phyloP scores from a whole-genome alignment of 2,329 filamentous ascomycete species.

The Microdochium trichocladiopsis region DNA sequence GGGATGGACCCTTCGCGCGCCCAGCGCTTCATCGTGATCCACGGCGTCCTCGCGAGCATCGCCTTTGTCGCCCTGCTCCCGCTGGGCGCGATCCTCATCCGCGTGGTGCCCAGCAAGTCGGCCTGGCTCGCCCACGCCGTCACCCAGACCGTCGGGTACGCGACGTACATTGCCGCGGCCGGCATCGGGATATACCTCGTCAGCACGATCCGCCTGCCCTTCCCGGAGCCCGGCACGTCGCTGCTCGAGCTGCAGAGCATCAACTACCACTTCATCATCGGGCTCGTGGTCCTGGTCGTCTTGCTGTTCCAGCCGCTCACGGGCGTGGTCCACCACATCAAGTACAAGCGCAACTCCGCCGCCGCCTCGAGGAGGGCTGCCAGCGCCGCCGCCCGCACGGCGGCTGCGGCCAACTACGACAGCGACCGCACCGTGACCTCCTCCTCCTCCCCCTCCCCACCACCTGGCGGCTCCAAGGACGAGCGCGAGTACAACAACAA shows the following conservation, averaged over 20 bases:
- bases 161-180: constrained; percentile 19
- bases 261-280: constrained; percentile 39
- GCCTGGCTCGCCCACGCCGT: constrained; percentile 28
- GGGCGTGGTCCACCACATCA: constrained; percentile 32
- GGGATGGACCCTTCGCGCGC: too few species aligned
- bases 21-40: constrained; percentile 6
- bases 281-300: constrained; percentile 29
- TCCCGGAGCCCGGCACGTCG: constrained; percentile 3
- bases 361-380: too few species aligned
- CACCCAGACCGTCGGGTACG: constrained; percentile 27
- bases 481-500: too few species aligned
- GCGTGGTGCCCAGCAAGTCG: constrained; percentile 22
- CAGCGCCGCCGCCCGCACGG: too few species aligned
- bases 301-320: constrained; percentile 31
- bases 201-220: constrained; percentile 19
- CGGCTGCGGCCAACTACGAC: too few species aligned
- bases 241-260: not conserved
- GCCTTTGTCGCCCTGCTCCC: constrained; percentile 37
- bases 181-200: constrained; percentile 35
- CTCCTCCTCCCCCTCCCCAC: too few species aligned
- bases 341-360: constrained; percentile 25
- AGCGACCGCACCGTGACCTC: too few species aligned
- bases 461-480: too few species aligned
- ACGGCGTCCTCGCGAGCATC: constrained; percentile 32
- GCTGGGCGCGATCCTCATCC: constrained; percentile 32